Conservation (phyloP, 2,329 filamentous ascomycete genomes). For the Berkeleyomyces rouxiae region DNA sequence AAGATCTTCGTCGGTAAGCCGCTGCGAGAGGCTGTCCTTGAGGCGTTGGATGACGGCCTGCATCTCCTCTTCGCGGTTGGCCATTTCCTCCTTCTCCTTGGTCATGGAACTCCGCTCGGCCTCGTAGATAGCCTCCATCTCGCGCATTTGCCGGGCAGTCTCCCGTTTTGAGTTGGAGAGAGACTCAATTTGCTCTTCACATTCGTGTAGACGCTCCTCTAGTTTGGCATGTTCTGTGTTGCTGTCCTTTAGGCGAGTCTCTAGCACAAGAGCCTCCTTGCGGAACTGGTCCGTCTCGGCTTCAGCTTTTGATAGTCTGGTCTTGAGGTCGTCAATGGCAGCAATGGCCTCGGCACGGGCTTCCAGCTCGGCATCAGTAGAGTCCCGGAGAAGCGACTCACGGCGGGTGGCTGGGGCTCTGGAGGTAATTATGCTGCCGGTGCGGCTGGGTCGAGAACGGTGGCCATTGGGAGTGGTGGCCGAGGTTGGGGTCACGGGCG, state of each 20-base stretch:
- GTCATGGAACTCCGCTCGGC: slow-evolving; percentile 72
- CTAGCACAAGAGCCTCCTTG: slow-evolving; percentile 72
- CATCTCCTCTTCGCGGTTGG: slow-evolving; percentile 74
- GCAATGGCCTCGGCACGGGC: slow-evolving; percentile 64
- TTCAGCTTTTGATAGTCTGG: slow-evolving; percentile 68
- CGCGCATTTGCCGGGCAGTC: slow-evolving; percentile 63
- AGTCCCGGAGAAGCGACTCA: slow-evolving; percentile 28
- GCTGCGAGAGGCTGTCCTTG: slow-evolving; percentile 74
- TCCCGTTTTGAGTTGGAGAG: slow-evolving; percentile 78
- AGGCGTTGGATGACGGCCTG: slow-evolving; percentile 77
- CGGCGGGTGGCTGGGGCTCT: slow-evolving; percentile 52
- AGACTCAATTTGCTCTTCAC: slow-evolving; percentile 64
- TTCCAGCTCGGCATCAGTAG: slow-evolving; percentile 43
- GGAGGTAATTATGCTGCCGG: slow-evolving; percentile 52
- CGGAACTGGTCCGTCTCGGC: slow-evolving; percentile 58
- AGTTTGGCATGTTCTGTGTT: slow-evolving; percentile 67
- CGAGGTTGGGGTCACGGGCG: slow-evolving; percentile 20
- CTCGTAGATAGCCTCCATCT: slow-evolving; percentile 87
- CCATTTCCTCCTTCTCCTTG: slow-evolving; percentile 82
- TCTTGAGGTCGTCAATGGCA: slow-evolving; percentile 68
- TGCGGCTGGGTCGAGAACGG: slow-evolving; percentile 42
- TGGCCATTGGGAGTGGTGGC: slow-evolving; percentile 21
- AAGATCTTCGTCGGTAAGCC: slow-evolving; percentile 34
- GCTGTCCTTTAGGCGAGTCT: slow-evolving; percentile 73
- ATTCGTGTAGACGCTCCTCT: slow-evolving; percentile 77